phyloP scores from a whole-genome alignment of 257 asterid genomes.

The Penstemon davidsonii region DNA sequence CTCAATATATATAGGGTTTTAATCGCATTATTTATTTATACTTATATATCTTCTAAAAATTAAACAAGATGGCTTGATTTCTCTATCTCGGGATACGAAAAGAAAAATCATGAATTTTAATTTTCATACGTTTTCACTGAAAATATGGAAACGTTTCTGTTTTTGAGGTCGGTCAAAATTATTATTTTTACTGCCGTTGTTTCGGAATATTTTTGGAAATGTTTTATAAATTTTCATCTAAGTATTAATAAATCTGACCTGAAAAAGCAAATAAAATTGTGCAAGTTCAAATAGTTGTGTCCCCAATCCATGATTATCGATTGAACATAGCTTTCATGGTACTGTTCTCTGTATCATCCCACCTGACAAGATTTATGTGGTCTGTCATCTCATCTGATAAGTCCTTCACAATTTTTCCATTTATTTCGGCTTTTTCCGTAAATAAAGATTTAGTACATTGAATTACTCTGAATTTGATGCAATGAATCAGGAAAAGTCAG shows the following conservation, averaged over 20 bases:
- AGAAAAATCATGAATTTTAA: too few relatives aligned
- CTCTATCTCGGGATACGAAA: too few relatives aligned
- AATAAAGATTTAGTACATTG: background rate
- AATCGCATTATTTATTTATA: background rate
- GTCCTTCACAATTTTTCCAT: constrained; percentile 35
- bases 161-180: too few relatives aligned
- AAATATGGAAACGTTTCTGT: too few relatives aligned
- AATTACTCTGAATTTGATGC: constrained; percentile 30
- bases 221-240: too few relatives aligned
- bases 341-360: constrained; percentile 25
- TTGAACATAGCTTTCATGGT: constrained; percentile 24
- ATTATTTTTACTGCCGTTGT: too few relatives aligned
- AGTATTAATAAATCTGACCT: background rate
- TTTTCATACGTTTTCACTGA: too few relatives aligned
- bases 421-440: constrained; percentile 32
- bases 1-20: constrained; percentile 31
- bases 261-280: too few relatives aligned
- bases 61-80: background rate
- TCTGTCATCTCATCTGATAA: constrained; percentile 24
- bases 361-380: constrained; percentile 29
- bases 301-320: background rate
- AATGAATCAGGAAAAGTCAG: constrained; percentile 68
- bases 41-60: background rate
- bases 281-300: background rate
- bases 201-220: too few relatives aligned